A percentile compares a stretch with the other conserved stretches of the same genome.
These are phyloP conservation scores for Aspergillus heteromorphus DNA, from an alignment of 495 filamentous ascomycete species.

Conservation along the genomic window DNA sequence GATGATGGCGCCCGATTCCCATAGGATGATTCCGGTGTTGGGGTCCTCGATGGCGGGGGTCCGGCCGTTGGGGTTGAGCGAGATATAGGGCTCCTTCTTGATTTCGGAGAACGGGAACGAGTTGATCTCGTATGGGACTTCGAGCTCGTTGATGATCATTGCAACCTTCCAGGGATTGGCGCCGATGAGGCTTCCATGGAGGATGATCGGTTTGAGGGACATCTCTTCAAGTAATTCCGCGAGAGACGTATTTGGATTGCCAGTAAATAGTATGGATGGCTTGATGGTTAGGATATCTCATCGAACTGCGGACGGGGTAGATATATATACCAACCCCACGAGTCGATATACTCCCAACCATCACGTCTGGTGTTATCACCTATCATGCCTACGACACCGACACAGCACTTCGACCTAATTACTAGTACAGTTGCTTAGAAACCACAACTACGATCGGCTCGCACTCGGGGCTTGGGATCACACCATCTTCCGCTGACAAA, in stretches of 20 bases:
- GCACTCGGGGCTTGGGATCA: too few relatives aligned
- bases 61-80: constrained; percentile 70
- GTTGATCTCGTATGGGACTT: constrained; percentile 48
- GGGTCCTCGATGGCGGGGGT: constrained; percentile 57
- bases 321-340: too few relatives aligned
- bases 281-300: too few relatives aligned
- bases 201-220: constrained; percentile 41
- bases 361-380: too few relatives aligned
- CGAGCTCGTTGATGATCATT: constrained; percentile 59
- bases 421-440: too few relatives aligned
- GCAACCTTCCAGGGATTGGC: constrained; percentile 65
- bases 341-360: too few relatives aligned
- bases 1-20: constrained; percentile 71
- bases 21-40: constrained; percentile 60
- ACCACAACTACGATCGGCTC: too few relatives aligned
- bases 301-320: too few relatives aligned
- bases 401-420: too few relatives aligned
- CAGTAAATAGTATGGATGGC: neutral
- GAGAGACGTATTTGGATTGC: neutral
- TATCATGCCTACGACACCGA: too few relatives aligned
- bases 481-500: too few relatives aligned
- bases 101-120: constrained; percentile 41
- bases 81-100: constrained; percentile 51
- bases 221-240: constrained; percentile 13
- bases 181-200: constrained; percentile 37